These are phyloP conservation scores for Populus hybrid DNA, from an alignment of 441 rosid species.

Conservation along the genomic window DNA sequence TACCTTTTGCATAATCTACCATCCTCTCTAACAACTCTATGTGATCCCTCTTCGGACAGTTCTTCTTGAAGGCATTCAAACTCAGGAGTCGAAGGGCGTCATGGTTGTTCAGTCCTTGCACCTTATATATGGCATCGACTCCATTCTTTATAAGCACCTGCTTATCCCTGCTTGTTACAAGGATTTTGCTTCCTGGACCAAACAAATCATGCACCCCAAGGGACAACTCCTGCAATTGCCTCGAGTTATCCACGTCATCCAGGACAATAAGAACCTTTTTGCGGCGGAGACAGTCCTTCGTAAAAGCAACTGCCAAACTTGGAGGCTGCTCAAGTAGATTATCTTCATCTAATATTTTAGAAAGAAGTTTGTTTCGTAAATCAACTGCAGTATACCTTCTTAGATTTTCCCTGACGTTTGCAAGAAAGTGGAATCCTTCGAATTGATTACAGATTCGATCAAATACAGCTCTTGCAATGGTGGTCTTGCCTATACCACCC, in stretches of 20 bases:
- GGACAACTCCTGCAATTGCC: neutral
- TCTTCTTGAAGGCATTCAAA: neutral
- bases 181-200: constrained; percentile 11
- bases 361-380: neutral
- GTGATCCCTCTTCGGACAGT: neutral
- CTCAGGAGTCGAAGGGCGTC: constrained; percentile 1
- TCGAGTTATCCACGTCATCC: neutral
- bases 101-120: neutral
- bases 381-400: neutral
- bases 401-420: neutral
- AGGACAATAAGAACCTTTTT: constrained; percentile 3
- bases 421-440: neutral
- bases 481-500: constrained; percentile 6
- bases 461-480: neutral
- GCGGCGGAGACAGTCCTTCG: neutral
- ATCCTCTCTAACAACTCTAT: neutral
- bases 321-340: neutral
- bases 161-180: constrained; percentile 9
- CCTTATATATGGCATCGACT: neutral
- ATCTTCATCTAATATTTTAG: neutral
- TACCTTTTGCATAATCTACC: neutral
- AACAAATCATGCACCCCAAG: neutral
- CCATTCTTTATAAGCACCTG: neutral
- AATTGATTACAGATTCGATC: neutral
- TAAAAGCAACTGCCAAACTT: neutral